Evolutionary conservation across 208 protist genomes (phyloP).

Genomic region (Trypanosoma rangeli): DNA sequence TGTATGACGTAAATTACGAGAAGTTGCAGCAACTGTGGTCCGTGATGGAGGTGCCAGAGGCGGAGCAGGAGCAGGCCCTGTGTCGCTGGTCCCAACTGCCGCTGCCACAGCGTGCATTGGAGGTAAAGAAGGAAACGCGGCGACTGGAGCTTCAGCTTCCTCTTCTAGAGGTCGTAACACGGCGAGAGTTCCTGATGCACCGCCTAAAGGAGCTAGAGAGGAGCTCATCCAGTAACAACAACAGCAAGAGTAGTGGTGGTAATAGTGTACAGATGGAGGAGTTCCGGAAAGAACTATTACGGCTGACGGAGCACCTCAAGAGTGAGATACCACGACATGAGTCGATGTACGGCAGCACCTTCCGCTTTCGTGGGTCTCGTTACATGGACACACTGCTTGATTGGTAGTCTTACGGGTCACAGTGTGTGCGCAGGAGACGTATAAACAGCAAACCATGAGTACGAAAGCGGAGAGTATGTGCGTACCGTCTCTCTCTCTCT

Average conservation of each 20-base stretch:
- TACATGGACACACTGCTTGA: constrained; percentile 45
- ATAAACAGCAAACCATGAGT: background rate
- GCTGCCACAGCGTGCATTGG: constrained; percentile 10
- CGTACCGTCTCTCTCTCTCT: background rate
- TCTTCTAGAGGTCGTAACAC: constrained; percentile 66
- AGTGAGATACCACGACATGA: constrained; percentile 58
- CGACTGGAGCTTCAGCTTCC: constrained; percentile 69
- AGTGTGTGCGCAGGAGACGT: background rate
- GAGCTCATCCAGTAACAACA: background rate
- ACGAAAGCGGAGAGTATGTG: background rate
- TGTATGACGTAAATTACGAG: background rate
- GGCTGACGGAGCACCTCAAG: constrained; percentile 54
- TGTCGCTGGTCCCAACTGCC: constrained; percentile 19
- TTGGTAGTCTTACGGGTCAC: background rate
- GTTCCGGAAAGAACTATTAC: constrained; percentile 34
- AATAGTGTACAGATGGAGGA: constrained; percentile 22
- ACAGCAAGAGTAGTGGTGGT: background rate
- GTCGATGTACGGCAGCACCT: constrained; percentile 38
- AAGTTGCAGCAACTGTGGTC: constrained; percentile 56
- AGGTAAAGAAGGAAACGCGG: constrained; percentile 36
- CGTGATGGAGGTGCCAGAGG: constrained; percentile 45
- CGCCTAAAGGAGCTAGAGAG: constrained; percentile 31
- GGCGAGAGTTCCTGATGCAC: constrained; percentile 65
- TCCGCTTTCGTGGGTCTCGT: constrained; percentile 41
- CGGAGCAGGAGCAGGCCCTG: constrained; percentile 33